phyloP scores from a whole-genome alignment of 768 basidiomycete genomes.

The Strobilomyces dryophilus region DNA sequence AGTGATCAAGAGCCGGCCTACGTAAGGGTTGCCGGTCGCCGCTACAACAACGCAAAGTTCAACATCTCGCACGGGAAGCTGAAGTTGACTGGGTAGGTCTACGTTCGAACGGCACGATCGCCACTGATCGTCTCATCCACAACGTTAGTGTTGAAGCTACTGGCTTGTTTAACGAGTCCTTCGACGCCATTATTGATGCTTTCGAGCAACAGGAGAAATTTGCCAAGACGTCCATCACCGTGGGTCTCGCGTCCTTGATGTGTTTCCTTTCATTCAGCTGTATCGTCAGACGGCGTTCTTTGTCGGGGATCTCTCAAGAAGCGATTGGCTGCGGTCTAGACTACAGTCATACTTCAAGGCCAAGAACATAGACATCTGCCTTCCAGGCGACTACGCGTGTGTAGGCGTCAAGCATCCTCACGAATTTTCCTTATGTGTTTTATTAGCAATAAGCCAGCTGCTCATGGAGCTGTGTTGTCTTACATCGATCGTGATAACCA shows the following conservation, averaged over 20 bases:
- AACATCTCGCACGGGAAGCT: slow-evolving; percentile 5
- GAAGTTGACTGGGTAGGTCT: slow-evolving; percentile 11
- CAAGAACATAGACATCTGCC: background rate
- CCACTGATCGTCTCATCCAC: background rate
- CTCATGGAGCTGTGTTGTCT: background rate
- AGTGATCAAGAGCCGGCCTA: slow-evolving; percentile 5
- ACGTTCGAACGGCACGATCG: background rate
- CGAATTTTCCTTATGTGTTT: background rate
- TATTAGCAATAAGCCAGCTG: slow-evolving; percentile 8
- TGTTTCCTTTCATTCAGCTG: background rate
- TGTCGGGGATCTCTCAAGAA: slow-evolving; percentile 10
- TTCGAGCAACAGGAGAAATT: slow-evolving; percentile 11
- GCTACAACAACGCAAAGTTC: background rate
- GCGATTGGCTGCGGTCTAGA: slow-evolving; percentile 9
- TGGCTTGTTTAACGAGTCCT: slow-evolving; percentile 4
- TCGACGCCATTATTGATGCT: slow-evolving; percentile 6
- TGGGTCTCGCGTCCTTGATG: background rate
- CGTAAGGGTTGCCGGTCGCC: slow-evolving; percentile 5
- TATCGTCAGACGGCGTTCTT: slow-evolving; percentile 9
- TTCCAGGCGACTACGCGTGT: slow-evolving; percentile 8
- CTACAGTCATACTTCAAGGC: slow-evolving; percentile 9
- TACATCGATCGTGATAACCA: background rate
- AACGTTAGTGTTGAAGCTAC: slow-evolving; percentile 5
- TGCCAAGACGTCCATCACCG: background rate
- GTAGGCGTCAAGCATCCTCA: background rate